phyloP scores from a whole-genome alignment of 73 alveolate genomes.

The Urostyla sp. region DNA sequence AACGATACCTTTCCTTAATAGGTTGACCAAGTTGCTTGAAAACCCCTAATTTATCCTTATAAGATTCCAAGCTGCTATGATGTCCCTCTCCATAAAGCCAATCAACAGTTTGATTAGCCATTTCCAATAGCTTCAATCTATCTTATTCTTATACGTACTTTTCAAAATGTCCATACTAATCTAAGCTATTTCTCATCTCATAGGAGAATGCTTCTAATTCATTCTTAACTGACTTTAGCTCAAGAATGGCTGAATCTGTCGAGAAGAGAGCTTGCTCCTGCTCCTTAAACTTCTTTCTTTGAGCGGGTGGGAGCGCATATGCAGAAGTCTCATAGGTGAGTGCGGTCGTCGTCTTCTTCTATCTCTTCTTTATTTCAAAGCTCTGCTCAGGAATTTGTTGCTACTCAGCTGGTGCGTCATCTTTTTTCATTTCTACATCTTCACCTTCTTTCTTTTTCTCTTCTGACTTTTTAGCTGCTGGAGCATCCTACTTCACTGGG shows the following conservation, averaged over 20 bases:
- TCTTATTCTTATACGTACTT: slow-evolving; percentile 44
- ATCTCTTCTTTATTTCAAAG: slow-evolving; percentile 68
- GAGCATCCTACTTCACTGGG: slow-evolving; percentile 57
- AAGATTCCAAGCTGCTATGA: slow-evolving; percentile 67
- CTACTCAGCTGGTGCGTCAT: slow-evolving; percentile 60
- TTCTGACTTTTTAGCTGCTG: slow-evolving; percentile 41
- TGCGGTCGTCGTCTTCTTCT: slow-evolving; percentile 7
- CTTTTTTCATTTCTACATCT: slow-evolving; percentile 60
- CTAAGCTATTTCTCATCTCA: slow-evolving; percentile 74
- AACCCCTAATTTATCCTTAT: slow-evolving; percentile 61
- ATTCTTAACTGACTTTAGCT: slow-evolving; percentile 76
- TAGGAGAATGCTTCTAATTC: slow-evolving; percentile 84
- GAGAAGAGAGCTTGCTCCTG: slow-evolving; percentile 64
- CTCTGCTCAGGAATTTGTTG: slow-evolving; percentile 67
- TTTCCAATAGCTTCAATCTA: slow-evolving; percentile 13
- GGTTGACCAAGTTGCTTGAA: slow-evolving; percentile 73
- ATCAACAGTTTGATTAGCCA: slow-evolving; percentile 61
- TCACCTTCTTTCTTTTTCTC: slow-evolving; percentile 41
- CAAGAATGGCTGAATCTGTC: slow-evolving; percentile 67
- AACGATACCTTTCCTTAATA: slow-evolving; percentile 64
- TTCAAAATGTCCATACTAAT: slow-evolving; percentile 49
- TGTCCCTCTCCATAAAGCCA: slow-evolving; percentile 90
- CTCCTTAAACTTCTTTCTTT: not conserved
- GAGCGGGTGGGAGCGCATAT: slow-evolving; percentile 12
- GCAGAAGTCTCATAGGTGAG: not conserved